A percentile compares a stretch with the other conserved stretches of the same genome.
Evolutionary conservation across 169 alveolate species (phyloP).

Genomic region (Eimeria acervulina): DNA sequence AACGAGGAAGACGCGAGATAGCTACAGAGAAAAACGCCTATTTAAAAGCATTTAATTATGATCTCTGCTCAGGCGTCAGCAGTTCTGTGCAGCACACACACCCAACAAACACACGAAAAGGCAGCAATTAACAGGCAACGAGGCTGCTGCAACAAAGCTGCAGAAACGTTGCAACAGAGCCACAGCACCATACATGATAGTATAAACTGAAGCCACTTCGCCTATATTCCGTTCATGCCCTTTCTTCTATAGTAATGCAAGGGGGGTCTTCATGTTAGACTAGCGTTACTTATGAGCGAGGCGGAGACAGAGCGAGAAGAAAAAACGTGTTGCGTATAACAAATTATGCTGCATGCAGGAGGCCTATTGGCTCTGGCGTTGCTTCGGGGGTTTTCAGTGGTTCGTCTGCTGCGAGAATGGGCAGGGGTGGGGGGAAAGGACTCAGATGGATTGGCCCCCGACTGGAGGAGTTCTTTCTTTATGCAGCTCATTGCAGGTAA

Average conservation of each 20-base stretch:
- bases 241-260: not conserved
- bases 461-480: constrained; percentile 30
- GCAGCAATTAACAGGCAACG: not conserved
- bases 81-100: too few species aligned
- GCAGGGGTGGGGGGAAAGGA: constrained; percentile 1
- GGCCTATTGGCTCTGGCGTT: constrained; percentile 66
- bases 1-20: too few species aligned
- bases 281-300: too few species aligned
- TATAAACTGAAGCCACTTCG: too few species aligned
- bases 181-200: too few species aligned
- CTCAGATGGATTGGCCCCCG: constrained; percentile 18
- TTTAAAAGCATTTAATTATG: too few species aligned
- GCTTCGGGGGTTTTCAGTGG: constrained; percentile 52
- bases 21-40: too few species aligned
- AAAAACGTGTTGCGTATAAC: not conserved
- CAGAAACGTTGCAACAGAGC: not conserved
- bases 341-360: not conserved
- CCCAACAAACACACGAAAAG: not conserved
- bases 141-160: too few species aligned
- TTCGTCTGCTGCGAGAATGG: constrained; percentile 32
- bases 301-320: not conserved
- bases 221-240: not conserved
- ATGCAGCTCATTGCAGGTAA: constrained; percentile 31
- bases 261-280: too few species aligned
- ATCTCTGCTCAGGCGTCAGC: too few species aligned